Percentiles rank a stretch among this genome's conserved stretches.
phyloP scores from a whole-genome alignment of 768 basidiomycete genomes.

The Pulveroboletus frians region DNA sequence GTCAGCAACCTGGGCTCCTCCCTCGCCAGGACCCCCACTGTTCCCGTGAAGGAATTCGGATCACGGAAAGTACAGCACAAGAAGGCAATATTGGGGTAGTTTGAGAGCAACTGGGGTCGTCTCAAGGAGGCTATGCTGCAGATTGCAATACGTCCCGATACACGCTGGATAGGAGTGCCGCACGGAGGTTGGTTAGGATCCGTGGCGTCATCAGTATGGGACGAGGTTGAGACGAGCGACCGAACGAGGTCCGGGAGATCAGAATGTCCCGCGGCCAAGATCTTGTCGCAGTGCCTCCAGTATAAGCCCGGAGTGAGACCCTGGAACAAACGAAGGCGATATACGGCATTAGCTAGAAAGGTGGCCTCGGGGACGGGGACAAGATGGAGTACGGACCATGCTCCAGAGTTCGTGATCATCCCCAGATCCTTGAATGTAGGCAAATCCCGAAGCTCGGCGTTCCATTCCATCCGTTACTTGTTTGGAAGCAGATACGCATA shows the following conservation, averaged over 20 bases:
- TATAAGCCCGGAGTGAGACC: slow-evolving; percentile 72
- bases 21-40: background rate
- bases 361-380: background rate
- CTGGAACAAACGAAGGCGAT: slow-evolving; percentile 30
- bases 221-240: slow-evolving; percentile 7
- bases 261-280: slow-evolving; percentile 46
- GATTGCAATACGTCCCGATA: slow-evolving; percentile 41
- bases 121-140: slow-evolving; percentile 30
- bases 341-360: background rate
- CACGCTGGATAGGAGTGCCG: slow-evolving; percentile 18
- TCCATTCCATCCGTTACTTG: slow-evolving; percentile 57
- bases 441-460: slow-evolving; percentile 61
- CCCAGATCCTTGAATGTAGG: slow-evolving; percentile 90
- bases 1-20: slow-evolving; percentile 8
- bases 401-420: slow-evolving; percentile 94
- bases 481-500: slow-evolving; percentile 85
- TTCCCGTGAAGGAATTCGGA: background rate
- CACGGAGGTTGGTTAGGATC: background rate
- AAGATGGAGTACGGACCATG: slow-evolving; percentile 42
- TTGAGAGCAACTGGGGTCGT: slow-evolving; percentile 1
- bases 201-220: background rate
- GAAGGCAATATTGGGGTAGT: slow-evolving; percentile 8
- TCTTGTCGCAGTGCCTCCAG: slow-evolving; percentile 50
- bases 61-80: slow-evolving; percentile 12
- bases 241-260: slow-evolving; percentile 40